A percentile compares a stretch with the other conserved stretches of the same genome.
phyloP scores from a whole-genome alignment of 805 yeast genomes.

The Kluyveromyces siamensis region DNA sequence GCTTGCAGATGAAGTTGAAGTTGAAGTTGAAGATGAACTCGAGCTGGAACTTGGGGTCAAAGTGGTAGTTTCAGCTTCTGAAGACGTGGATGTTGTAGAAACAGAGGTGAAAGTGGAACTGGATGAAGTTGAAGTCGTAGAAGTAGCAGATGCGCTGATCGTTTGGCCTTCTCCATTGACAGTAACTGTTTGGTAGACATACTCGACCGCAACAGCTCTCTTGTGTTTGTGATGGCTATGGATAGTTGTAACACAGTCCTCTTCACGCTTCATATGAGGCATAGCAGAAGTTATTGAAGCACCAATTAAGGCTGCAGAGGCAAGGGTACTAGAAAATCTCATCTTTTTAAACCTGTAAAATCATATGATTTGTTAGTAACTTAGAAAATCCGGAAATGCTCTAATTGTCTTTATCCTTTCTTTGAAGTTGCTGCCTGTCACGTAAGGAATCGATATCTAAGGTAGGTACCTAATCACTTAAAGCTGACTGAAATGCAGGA shows the following conservation, averaged over 20 bases:
- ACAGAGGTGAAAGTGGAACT: conserved; percentile 24
- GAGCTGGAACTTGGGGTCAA: conserved; percentile 14
- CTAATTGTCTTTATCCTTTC: not conserved
- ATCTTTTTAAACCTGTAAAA: conserved; percentile 9
- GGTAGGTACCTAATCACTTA: too few relatives aligned
- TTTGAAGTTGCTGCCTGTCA: not conserved
- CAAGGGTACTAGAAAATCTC: conserved; percentile 28
- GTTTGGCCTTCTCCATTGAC: conserved; percentile 43
- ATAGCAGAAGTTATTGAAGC: conserved; percentile 24
- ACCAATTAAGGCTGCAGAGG: conserved; percentile 23
- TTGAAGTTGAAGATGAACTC: conserved; percentile 14
- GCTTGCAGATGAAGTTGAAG: conserved; percentile 19
- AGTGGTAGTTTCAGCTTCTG: conserved; percentile 14
- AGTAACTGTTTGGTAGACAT: conserved; percentile 45
- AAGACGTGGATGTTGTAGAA: conserved; percentile 13
- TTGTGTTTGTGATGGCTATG: conserved; percentile 39
- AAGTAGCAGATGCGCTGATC: conserved; percentile 26
- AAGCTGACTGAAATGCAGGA: too few relatives aligned
- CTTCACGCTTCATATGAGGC: conserved; percentile 19
- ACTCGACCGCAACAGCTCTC: conserved; percentile 44
- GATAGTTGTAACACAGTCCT: conserved; percentile 23
- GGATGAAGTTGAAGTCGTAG: conserved; percentile 16
- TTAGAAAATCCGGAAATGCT: not conserved
- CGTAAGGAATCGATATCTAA: too few relatives aligned
- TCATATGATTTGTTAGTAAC: conserved; percentile 2